Percentiles rank a stretch among this genome's conserved stretches.
Conservation (phyloP, 805 yeast species). For the Millerago galiae region DNA sequence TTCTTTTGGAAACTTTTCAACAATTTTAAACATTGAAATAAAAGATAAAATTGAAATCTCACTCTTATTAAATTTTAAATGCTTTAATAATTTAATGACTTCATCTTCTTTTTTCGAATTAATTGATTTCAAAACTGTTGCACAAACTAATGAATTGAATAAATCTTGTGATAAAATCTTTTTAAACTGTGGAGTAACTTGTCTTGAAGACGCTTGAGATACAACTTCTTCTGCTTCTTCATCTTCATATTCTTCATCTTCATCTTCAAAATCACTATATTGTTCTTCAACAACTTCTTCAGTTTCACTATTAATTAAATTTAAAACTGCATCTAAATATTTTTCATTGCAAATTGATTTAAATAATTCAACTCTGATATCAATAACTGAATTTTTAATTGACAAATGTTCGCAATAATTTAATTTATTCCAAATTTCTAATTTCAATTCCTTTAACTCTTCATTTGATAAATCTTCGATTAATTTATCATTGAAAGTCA, state of each 20-base stretch:
- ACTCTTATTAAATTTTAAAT: slow-evolving; percentile 14
- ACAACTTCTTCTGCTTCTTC: neutral
- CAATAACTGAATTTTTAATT: slow-evolving; percentile 22
- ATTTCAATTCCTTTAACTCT: slow-evolving; percentile 19
- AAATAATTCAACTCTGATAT: slow-evolving; percentile 24
- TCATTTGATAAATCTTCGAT: slow-evolving; percentile 13
- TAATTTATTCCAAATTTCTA: slow-evolving; percentile 22
- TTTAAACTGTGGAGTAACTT: slow-evolving; percentile 14
- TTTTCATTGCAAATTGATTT: slow-evolving; percentile 24
- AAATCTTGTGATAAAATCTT: slow-evolving; percentile 20
- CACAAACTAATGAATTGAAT: slow-evolving; percentile 20
- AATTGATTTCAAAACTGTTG: slow-evolving; percentile 19
- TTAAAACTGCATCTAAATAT: slow-evolving; percentile 17
- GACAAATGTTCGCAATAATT: slow-evolving; percentile 20
- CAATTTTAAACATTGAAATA: slow-evolving; percentile 21
- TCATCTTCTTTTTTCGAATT: slow-evolving; percentile 13
- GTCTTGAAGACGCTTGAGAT: neutral
- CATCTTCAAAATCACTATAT: slow-evolving; percentile 4
- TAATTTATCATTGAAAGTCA: slow-evolving; percentile 18
- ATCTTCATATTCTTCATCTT: slow-evolving; percentile 6
- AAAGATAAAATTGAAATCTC: slow-evolving; percentile 22
- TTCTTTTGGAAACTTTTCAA: slow-evolving; percentile 21
- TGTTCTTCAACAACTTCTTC: neutral
- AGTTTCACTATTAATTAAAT: slow-evolving; percentile 12
- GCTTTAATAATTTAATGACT: slow-evolving; percentile 13